Conservation (phyloP, 768 basidiomycete genomes). For the Hebeloma cylindrosporum region DNA sequence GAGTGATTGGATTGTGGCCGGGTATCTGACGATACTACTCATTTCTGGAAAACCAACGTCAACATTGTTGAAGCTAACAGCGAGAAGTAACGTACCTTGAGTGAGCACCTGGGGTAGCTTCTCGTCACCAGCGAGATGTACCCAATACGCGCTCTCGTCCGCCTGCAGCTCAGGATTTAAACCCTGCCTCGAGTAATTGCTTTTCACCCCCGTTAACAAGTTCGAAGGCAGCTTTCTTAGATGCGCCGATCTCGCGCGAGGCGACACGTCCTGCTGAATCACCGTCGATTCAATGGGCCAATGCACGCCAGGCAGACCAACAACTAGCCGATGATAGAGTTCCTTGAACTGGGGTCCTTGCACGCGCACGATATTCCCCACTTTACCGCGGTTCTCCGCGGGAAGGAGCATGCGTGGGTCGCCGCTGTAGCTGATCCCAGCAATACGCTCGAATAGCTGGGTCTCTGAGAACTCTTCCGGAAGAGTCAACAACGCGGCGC, state of each 20-base stretch:
- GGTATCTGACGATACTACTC: constrained; percentile 72
- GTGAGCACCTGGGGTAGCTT: constrained; percentile 51
- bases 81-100: constrained; percentile 42
- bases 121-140: constrained; percentile 65
- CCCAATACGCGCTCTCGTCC: constrained; percentile 78
- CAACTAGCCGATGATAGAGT: constrained; percentile 78
- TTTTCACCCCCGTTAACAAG: constrained; percentile 57
- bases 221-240: constrained; percentile 76
- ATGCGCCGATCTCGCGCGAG: constrained; percentile 70
- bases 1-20: constrained; percentile 79
- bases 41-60: constrained; percentile 52
- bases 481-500: constrained; percentile 85
- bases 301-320: constrained; percentile 77
- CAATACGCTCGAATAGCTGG: constrained; percentile 82
- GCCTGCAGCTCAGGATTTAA: constrained; percentile 42
- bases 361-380: constrained; percentile 87
- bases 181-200: constrained; percentile 43
- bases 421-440: constrained; percentile 82
- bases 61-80: not conserved
- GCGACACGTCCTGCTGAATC: constrained; percentile 74
- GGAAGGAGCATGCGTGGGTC: constrained; percentile 95
- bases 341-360: constrained; percentile 84
- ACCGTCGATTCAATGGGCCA: constrained; percentile 53
- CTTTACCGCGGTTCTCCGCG: constrained; percentile 92
- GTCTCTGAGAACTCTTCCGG: constrained; percentile 80